Evolutionary conservation across 176 grass and related monocot species (phyloP), one percentile per base, ranked within the genome.

Genomic region (Avena insularis): DNA sequence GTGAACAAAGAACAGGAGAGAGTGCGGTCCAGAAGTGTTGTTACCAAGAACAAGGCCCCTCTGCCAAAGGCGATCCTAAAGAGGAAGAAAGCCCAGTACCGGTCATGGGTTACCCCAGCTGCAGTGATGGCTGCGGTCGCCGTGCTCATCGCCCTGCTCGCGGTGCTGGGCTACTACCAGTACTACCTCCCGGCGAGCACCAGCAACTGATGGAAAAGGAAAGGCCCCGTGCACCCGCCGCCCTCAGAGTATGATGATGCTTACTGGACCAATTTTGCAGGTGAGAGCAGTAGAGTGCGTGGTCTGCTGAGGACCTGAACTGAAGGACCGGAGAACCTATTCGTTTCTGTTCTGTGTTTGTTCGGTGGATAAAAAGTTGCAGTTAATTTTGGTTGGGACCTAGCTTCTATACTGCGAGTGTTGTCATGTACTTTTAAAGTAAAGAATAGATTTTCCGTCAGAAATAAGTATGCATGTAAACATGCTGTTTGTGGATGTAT

Each of bases 11-110:
- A 89, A 80, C 91, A 90, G 82, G 87, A 90, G 40, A 92, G 20
- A 4, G 27, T 64, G 6, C 86, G 88, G 61, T 0, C 65, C 82
- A 92, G 91, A 72, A 89, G n/a, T 12, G 63, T 48, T 43, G 75
- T 63, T 54, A 81, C 73, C n/a, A 94, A 72, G 83, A 81, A 15
- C 55, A 84, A 92, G 58, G 87, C 71, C 49, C 90, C 79, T 3
- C 83, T 71, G n/a, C 89, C 90, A 2, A 99, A 88, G 91, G 90
- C 73, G 15, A 81, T 99, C 51, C 77, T 94, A 59, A 99, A 88
- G 90, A 90, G 87, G 84, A 94, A 96, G 81, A 96, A 92, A 65
- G 49, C 83, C 0, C 84, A 91, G 9, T 91, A 91, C 62, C 93
- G 89, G 87, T 85, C 87, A 2, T 96, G 92, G 92, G 92, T 85